A percentile compares a stretch with the other conserved stretches of the same genome.
Conservation (phyloP, 2,329 filamentous ascomycete species). For the Monilinia fructigena region DNA sequence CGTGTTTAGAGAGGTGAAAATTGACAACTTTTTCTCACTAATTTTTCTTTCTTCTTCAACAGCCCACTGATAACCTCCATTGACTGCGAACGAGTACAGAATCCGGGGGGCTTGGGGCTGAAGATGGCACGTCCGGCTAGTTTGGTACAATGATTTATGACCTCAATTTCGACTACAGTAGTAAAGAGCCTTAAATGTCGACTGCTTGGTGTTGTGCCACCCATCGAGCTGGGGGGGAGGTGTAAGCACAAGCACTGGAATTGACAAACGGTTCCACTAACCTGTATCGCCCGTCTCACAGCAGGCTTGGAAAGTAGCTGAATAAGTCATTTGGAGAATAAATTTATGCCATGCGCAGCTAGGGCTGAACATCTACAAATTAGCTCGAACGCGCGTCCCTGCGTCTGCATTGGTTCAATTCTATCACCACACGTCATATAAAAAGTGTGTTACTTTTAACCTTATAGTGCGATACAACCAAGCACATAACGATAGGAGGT, state of each 20-base stretch:
- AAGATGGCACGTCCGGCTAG: slow-evolving; percentile 21
- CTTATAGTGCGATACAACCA: slow-evolving; percentile 1
- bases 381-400: slow-evolving; percentile 21
- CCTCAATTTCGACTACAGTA: slow-evolving; percentile 4
- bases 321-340: slow-evolving; percentile 9
- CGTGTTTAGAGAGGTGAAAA: slow-evolving; percentile 7
- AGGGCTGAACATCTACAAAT: slow-evolving; percentile 17
- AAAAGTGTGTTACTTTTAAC: background rate
- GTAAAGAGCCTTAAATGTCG: slow-evolving; percentile 21
- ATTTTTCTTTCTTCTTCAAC: slow-evolving; percentile 2
- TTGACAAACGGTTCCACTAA: slow-evolving; percentile 18
- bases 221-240: slow-evolving; percentile 4
- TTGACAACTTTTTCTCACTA: slow-evolving; percentile 6
- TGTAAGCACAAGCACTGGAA: background rate
- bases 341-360: slow-evolving; percentile 12
- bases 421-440: background rate
- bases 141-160: slow-evolving; percentile 1
- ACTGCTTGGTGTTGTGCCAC: slow-evolving; percentile 12
- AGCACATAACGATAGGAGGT: background rate
- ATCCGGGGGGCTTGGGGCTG: slow-evolving; percentile 21
- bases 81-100: background rate
- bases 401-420: slow-evolving; percentile 13
- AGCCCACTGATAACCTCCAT: background rate
- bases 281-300: slow-evolving; percentile 8
- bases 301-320: slow-evolving; percentile 19